phyloP scores from a whole-genome alignment of 768 basidiomycete species.

The Amanita jacksonii region DNA sequence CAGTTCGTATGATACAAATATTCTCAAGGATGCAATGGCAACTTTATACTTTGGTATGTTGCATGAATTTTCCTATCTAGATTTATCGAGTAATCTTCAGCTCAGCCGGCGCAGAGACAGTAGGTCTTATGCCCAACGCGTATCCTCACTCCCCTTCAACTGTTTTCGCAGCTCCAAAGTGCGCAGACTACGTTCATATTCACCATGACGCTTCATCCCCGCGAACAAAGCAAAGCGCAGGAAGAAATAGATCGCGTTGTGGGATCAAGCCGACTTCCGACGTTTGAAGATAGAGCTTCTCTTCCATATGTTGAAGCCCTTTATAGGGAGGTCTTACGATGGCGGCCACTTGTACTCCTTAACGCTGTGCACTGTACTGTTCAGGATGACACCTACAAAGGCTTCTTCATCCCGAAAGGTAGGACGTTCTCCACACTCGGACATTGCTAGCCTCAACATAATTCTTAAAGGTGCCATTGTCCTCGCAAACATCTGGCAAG shows the following conservation, averaged over 20 bases:
- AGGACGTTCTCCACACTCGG: no score
- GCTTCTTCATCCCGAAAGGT: constrained; percentile 22
- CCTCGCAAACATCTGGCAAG: no score
- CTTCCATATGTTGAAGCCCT: constrained; percentile 20
- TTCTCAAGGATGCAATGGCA: not conserved
- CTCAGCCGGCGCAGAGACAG: not conserved
- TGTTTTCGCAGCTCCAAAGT: no score
- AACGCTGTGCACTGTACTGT: not conserved
- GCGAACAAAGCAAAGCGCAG: constrained; percentile 14
- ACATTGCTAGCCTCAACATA: no score
- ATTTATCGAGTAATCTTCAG: not conserved
- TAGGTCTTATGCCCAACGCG: no score
- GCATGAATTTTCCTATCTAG: not conserved
- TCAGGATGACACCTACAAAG: constrained; percentile 18
- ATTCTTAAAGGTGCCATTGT: no score
- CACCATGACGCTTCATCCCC: not conserved
- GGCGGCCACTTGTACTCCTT: constrained; percentile 11
- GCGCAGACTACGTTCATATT: no score
- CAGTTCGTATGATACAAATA: no score
- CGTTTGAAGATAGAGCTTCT: constrained; percentile 14
- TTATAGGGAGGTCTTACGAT: constrained; percentile 16
- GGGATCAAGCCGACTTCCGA: constrained; percentile 20
- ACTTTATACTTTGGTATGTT: not conserved
- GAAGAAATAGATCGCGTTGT: constrained; percentile 18
- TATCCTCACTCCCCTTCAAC: no score